These are phyloP conservation scores for Petunia axillaris DNA, from an alignment of 257 asterid species.

Conservation along the genomic window DNA sequence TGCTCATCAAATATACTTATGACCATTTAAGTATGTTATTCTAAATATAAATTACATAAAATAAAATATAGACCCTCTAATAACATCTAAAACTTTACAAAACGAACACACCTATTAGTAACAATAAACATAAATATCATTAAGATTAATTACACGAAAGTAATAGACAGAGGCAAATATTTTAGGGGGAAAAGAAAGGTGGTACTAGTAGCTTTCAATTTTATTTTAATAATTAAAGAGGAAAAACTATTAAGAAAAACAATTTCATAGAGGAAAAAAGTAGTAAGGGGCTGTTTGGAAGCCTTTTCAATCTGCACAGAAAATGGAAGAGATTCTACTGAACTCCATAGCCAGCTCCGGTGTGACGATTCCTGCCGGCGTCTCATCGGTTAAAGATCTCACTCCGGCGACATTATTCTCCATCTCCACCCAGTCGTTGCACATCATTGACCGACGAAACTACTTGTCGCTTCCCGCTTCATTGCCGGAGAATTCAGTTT, in stretches of 20 bases:
- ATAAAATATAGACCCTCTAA: neutral
- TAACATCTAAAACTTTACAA: neutral
- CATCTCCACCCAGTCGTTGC: constrained; percentile 51
- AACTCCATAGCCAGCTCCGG: constrained; percentile 57
- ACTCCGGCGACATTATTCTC: constrained; percentile 51
- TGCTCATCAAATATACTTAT: too few relatives aligned
- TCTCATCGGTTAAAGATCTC: constrained; percentile 52
- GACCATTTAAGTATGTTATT: too few relatives aligned
- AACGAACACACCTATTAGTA: neutral
- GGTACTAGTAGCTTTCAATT: too few relatives aligned
- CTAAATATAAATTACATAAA: too few relatives aligned
- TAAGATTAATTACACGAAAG: neutral
- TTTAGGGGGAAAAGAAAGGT: neutral
- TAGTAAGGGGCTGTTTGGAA: too few relatives aligned
- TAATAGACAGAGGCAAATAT: neutral
- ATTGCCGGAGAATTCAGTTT: constrained; percentile 55
- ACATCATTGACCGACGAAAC: constrained; percentile 39
- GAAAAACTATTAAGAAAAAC: neutral
- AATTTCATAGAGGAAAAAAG: neutral
- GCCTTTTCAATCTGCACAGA: constrained; percentile 3
- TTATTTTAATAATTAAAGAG: neutral
- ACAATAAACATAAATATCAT: neutral
- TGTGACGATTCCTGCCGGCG: constrained; percentile 51
- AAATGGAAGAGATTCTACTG: constrained; percentile 65
- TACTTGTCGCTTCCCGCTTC: constrained; percentile 44